Conservation (phyloP, 129 eudicot genomes). For the Tagetes erecta region DNA sequence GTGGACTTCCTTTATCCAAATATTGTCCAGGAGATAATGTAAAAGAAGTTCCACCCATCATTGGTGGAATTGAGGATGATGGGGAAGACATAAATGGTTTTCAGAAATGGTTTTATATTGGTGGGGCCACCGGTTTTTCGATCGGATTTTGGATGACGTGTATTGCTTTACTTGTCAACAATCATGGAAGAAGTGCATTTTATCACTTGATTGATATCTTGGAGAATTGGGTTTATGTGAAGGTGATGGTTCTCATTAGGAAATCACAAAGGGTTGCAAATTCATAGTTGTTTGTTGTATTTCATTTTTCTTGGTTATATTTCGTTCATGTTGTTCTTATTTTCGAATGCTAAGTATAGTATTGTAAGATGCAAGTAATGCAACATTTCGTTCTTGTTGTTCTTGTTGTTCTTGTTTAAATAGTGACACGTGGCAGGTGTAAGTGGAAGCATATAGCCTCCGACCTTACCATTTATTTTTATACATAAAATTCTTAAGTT, state of each 20-base stretch:
- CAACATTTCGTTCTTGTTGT: too few relatives aligned
- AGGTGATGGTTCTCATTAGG: neutral
- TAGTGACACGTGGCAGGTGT: too few relatives aligned
- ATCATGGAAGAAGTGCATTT: slow-evolving; percentile 1
- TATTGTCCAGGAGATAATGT: slow-evolving; percentile 1
- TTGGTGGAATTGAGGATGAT: neutral
- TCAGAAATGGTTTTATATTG: slow-evolving; percentile 16
- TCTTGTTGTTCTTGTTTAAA: too few relatives aligned
- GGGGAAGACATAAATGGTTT: slow-evolving; percentile 15
- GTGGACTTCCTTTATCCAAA: slow-evolving; percentile 10
- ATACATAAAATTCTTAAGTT: too few relatives aligned
- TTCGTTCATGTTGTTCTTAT: neutral
- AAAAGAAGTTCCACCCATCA: neutral
- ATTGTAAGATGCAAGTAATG: too few relatives aligned
- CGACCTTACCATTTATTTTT: too few relatives aligned
- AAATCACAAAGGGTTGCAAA: neutral
- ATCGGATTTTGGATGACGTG: slow-evolving; percentile 21
- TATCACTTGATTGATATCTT: neutral
- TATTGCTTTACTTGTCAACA: slow-evolving; percentile 6
- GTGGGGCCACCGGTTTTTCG: slow-evolving; percentile 11
- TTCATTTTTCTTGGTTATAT: neutral
- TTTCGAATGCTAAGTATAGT: neutral
- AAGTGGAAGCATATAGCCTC: too few relatives aligned
- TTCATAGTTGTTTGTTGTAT: neutral
- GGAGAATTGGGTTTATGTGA: slow-evolving; percentile 16